Base-by-base conservation (phyloP, 2,329 filamentous ascomycete species). In the Alternaria hordeiaustralica region DNA sequence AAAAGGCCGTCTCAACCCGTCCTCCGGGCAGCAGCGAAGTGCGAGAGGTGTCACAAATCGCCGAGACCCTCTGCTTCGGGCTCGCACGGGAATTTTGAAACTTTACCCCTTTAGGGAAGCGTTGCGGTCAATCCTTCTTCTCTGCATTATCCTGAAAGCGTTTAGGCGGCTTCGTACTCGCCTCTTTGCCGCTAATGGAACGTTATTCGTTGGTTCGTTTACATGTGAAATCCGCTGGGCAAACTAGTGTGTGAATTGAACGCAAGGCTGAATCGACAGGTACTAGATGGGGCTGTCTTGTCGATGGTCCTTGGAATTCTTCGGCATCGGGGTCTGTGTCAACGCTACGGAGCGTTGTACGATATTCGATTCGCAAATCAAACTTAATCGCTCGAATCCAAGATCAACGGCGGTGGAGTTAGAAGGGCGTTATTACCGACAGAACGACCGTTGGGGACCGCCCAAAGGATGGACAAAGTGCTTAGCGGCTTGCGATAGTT, bases 401-500 rank as follows among this genome's bases (percentile, higher is more conserved):
- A 12, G 55, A 60, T 60, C 36, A 36, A 20, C 30, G 20, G 50
- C 18, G 49, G 46, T 54, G 50, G 25, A 55, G 50, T 45, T 46
- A 15, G 43, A 26, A 59, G 41, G 47, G 49, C 33, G 47, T 60
- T 60, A 56, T 55, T 57, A 47, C 58, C 47, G 61, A 58, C 41
- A 59, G 63, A 60, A 63, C 61, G 63, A 58, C 63, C 66, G 56
- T 65, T 64, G 56, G 55, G 50, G 53, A 46, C 55, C 60, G 58
- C 47, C 41, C 55, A 36, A 26, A 57, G 61, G 56, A 63, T 57
- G 57, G 60, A 61, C 54, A 63, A 46, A 56, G 65, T 62, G 58
- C 60, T 64, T 68, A 65, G 65, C 62, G 65, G 65, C 58, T 46
- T 51, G 25, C 54, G 43, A 62, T 67, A 60, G 64, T 65, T 68